Evolutionary conservation across 2,329 filamentous ascomycete species (phyloP), one percentile per base, ranked within the genome.

Genomic region (Thermoascus crustaceus): DNA sequence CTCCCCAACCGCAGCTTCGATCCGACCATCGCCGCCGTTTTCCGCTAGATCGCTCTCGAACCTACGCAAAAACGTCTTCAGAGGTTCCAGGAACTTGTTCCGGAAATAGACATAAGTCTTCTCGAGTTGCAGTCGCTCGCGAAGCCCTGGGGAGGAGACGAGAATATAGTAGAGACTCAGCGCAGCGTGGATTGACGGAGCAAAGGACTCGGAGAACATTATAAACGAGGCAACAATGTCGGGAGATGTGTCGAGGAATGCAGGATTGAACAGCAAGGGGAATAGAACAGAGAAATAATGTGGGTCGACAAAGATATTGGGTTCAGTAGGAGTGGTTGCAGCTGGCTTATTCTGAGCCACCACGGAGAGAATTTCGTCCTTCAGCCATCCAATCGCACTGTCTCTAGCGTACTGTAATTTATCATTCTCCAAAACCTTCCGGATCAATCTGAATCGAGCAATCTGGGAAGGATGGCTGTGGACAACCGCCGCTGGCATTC

Each of bases 121-220:
- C 14, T 52, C 49, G 2, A 78, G 61, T 21, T 68, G 64, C 1
- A 78, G 55, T 1, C 51, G 50, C 13, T 62, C 49, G 20, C 70
- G 67, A 1, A 77, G 54, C 10, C 64, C 57, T 8, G 60, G 49
- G 1, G 73, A 73, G 1, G 64, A 65, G 2, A 76, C 55, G 1
- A 78, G 57, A 0, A 78, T 54, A 46, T 73, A 76, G 46, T 77
- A 71, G n/a, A 79, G 67, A 43, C 72, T 78, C 20, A 79, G 59
- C 0, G 67, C 64, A 1, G 73, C 67, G 16, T 77, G 68, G 41
- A 74, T 71, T 46, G 73, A 72, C 2, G 59, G 52, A 2, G 54
- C 51, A 11, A 58, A 34, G 1, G 64, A 64, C 22, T 74, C 57
- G 13, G 74, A 71, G 23, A 69, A 66, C 14, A 65, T 61, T 45